A percentile compares a stretch with the other conserved stretches of the same genome.
Conservation (phyloP, 495 filamentous ascomycete genomes). For the Hypoxylon crocopeplum region DNA sequence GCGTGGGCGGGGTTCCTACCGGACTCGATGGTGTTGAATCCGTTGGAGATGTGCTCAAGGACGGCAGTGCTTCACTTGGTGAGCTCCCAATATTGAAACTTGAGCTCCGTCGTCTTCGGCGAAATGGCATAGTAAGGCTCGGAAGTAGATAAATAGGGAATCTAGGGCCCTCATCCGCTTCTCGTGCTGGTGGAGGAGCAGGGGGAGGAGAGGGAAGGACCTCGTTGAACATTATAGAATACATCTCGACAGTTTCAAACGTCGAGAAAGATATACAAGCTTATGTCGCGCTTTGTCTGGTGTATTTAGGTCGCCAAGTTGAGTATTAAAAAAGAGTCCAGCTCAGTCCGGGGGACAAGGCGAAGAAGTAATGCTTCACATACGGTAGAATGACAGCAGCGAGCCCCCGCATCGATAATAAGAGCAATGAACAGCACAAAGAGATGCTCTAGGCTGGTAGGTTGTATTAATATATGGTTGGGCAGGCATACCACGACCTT, state of each 20-base stretch:
- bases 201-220: conserved; percentile 18
- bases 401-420: conserved; percentile 26
- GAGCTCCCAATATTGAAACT: background rate
- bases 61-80: conserved; percentile 31
- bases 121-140: conserved; percentile 52
- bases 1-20: conserved; percentile 10
- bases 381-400: conserved; percentile 6
- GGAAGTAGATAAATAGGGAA: conserved; percentile 59
- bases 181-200: conserved; percentile 23
- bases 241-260: conserved; percentile 17
- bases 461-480: conserved; percentile 15
- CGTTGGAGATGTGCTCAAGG: conserved; percentile 43
- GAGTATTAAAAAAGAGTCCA: conserved; percentile 15
- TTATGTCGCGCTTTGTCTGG: background rate
- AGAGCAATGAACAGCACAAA: conserved; percentile 10
- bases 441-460: background rate
- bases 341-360: conserved; percentile 6
- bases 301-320: background rate
- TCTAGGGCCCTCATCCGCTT: conserved; percentile 23
- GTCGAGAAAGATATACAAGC: background rate
- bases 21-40: conserved; percentile 36
- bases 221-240: conserved; percentile 36
- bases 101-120: conserved; percentile 41
- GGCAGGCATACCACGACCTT: conserved; percentile 16
- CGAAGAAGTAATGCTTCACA: conserved; percentile 8